phyloP scores from a whole-genome alignment of 1,284 basidiomycete species.

The Puccinia horiana region DNA sequence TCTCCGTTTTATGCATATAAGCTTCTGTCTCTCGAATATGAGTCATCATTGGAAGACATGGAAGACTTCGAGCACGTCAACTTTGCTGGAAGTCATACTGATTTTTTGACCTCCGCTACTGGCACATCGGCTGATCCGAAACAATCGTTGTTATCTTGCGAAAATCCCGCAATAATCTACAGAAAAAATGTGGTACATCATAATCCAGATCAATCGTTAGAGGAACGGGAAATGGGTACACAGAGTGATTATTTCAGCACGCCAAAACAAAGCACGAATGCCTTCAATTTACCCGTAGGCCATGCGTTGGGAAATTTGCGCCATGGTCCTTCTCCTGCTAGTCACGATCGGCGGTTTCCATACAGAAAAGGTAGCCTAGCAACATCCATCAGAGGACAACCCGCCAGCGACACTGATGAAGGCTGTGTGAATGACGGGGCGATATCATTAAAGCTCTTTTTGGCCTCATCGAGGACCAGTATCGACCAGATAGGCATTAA shows the following conservation, averaged over 20 bases:
- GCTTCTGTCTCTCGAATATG: not conserved
- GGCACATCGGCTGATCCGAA: not conserved
- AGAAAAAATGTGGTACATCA: not conserved
- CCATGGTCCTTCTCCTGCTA: not conserved
- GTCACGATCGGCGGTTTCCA: not conserved
- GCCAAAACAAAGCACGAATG: not conserved
- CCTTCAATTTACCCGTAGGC: not conserved
- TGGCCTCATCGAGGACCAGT: not conserved
- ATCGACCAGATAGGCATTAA: not conserved
- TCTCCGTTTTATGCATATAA: not conserved
- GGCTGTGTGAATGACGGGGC: not conserved
- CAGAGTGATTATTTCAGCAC: not conserved
- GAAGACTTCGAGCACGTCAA: slow-evolving; percentile 10
- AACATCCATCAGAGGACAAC: not conserved
- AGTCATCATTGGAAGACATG: not conserved
- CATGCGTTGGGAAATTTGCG: not conserved
- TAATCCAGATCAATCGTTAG: slow-evolving; percentile 9
- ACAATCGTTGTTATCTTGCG: not conserved
- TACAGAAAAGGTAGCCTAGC: not conserved
- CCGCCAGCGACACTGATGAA: not conserved
- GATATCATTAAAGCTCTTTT: not conserved
- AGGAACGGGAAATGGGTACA: not conserved
- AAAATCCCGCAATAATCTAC: not conserved
- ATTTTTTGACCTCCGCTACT: not conserved
- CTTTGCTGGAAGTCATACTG: not conserved